These are phyloP conservation scores for Arthrobotrys entomopaga DNA, from an alignment of 2,329 filamentous ascomycete genomes.

Conservation along the genomic window DNA sequence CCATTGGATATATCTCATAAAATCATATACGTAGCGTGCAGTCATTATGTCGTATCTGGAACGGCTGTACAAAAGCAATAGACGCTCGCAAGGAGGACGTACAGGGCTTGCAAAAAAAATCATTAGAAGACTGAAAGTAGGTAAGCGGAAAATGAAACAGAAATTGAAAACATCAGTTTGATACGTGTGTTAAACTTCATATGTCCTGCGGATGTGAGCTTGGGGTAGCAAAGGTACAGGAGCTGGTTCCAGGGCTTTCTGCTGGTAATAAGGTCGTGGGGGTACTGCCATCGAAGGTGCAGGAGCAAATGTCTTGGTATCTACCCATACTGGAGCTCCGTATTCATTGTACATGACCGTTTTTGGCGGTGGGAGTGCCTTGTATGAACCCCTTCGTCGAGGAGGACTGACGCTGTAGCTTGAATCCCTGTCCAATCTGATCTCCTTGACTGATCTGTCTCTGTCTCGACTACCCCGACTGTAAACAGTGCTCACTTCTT, in stretches of 20 bases:
- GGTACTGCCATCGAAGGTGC: conserved; percentile 33
- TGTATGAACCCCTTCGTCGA: conserved; percentile 24
- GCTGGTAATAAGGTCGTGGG: conserved; percentile 24
- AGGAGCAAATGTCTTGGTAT: conserved; percentile 47
- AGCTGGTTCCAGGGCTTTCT: conserved; percentile 25
- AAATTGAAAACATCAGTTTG: neutral
- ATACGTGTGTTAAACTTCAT: conserved; percentile 14
- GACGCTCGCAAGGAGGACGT: neutral
- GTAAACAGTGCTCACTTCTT: conserved; percentile 30
- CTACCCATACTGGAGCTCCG: conserved; percentile 37
- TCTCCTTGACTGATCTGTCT: conserved; percentile 29
- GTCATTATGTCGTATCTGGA: too few relatives aligned
- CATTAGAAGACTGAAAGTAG: neutral
- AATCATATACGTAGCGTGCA: too few relatives aligned
- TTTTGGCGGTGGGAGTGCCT: conserved; percentile 34
- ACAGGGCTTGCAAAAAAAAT: neutral
- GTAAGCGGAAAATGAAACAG: neutral
- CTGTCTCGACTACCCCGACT: conserved; percentile 27
- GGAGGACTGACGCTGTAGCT: conserved; percentile 24
- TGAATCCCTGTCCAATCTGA: conserved; percentile 18
- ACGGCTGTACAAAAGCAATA: neutral
- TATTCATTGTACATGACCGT: conserved; percentile 47
- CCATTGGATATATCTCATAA: too few relatives aligned
- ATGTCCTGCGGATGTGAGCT: conserved; percentile 14
- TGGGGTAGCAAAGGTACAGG: conserved; percentile 34